A percentile compares a stretch with the other conserved stretches of the same genome.
Conservation (phyloP, 805 yeast species). For the Metschnikowia continentalis region DNA sequence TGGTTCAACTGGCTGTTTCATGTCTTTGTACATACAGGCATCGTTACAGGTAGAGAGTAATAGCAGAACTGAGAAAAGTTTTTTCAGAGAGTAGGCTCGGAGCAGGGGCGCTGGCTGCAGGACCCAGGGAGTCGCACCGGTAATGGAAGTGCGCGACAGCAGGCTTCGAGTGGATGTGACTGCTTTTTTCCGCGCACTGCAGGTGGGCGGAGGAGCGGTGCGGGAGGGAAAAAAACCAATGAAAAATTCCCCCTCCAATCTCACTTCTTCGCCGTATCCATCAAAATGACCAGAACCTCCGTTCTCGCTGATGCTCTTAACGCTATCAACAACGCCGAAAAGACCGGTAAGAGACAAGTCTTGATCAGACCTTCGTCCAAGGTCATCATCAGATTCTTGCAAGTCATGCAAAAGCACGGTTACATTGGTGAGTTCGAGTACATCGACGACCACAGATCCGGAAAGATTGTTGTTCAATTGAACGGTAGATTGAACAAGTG, state of each 20-base stretch:
- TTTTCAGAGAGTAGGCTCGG: conserved; percentile 11
- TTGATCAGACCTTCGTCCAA: conserved; percentile 97
- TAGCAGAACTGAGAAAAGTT: conserved; percentile 14
- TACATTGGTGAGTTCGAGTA: conserved; percentile 36
- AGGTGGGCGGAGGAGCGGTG: background rate
- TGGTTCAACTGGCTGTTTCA: too few species aligned
- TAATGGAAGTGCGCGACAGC: background rate
- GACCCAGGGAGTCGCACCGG: background rate
- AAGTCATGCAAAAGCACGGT: conserved; percentile 91
- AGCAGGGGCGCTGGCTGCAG: conserved; percentile 6
- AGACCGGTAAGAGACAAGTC: conserved; percentile 98
- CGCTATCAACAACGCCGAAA: conserved; percentile 98
- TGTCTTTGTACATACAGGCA: conserved; percentile 39
- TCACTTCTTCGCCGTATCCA: conserved; percentile 4
- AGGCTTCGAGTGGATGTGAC: conserved; percentile 10
- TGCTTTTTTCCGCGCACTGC: conserved; percentile 11
- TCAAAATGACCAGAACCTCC: conserved; percentile 89
- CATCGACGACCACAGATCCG: conserved; percentile 35
- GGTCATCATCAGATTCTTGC: conserved; percentile 94
- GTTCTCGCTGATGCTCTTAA: conserved; percentile 98
- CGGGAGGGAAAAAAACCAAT: conserved; percentile 1
- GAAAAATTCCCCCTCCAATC: conserved; percentile 2
- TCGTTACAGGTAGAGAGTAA: conserved; percentile 21
- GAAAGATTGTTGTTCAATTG: conserved; percentile 35
- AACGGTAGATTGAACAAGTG: conserved; percentile 61